Conservation (phyloP, 352 stramenopile species). For the Globisporangium acanthophoron region DNA sequence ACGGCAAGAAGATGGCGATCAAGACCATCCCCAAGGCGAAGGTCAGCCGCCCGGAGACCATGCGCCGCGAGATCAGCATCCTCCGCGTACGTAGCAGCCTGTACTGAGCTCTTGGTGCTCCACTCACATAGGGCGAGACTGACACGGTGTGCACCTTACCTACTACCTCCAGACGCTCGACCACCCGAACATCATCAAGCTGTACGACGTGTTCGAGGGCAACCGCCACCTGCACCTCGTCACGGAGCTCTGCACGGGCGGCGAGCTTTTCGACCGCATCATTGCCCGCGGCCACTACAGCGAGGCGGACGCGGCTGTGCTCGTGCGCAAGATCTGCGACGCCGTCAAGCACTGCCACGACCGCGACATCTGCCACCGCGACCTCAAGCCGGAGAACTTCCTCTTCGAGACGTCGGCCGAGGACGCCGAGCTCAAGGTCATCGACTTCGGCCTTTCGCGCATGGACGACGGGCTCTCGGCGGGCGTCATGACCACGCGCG, state of each 20-base stretch:
- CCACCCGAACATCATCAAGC: constrained; percentile 98
- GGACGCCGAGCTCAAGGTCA: constrained; percentile 95
- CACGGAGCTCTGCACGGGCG: constrained; percentile 96
- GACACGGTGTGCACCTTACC: neutral
- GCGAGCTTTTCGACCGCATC: constrained; percentile 95
- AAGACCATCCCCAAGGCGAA: constrained; percentile 99
- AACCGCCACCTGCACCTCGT: constrained; percentile 96
- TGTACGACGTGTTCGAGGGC: constrained; percentile 97
- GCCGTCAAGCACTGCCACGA: constrained; percentile 97
- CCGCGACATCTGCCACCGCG: constrained; percentile 96
- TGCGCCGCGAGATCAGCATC: constrained; percentile 92
- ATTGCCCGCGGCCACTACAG: constrained; percentile 93
- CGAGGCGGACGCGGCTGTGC: constrained; percentile 92
- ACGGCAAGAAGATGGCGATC: constrained; percentile 94
- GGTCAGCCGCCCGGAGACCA: constrained; percentile 93
- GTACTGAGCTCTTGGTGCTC: neutral
- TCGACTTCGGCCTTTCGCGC: constrained; percentile 96
- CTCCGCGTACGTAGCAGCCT: constrained; percentile 45
- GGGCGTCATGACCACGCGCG: constrained; percentile 92
- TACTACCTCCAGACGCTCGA: constrained; percentile 52
- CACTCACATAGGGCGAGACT: neutral
- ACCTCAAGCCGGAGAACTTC: constrained; percentile 98
- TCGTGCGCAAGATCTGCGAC: constrained; percentile 96
- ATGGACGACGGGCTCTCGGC: constrained; percentile 85
- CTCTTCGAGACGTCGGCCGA: constrained; percentile 90